Base-by-base conservation (phyloP, 2,329 filamentous ascomycete genomes). In the Talaromyces sp. region DNA sequence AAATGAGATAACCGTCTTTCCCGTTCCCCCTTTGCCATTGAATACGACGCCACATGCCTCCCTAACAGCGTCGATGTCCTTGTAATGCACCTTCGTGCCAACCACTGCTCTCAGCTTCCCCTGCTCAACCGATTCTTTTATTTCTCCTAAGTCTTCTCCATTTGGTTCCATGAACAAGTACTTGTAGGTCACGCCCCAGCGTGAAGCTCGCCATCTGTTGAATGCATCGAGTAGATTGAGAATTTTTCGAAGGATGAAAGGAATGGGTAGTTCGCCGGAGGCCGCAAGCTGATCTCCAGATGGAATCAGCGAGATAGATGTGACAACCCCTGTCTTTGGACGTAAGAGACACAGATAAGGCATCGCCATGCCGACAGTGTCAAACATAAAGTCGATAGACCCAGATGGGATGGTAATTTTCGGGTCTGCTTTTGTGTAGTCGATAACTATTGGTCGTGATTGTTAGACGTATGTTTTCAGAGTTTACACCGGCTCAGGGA, bases 361-460 rank as follows among this genome's bases (percentile, higher is more conserved):
- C 49, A 82, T 66, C 4, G 76, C 70, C 3, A 64, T 64, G 64
- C 73, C 76, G 50, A 79, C 77, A 21, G 82, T 83, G 66, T 81
- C 82, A 56, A 79, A 72, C 32, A 80, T 75, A 60, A 84, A 76
- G 64, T 84, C 82, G 4, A 84, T 76, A 32, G 70, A 79, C 27
- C 75, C 77, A 0, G 65, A 65, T 3, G 76, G 73, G 1, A 83
- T 73, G 10, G 62, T 69, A 3, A 72, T 64, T n/a, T 70, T 64
- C 2, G 81, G 66, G 17, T 76, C 70, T 32, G 75, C 68, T 52
- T 70, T 77, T 61, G 71, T 76, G 68, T 84, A 85, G 64, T 84
- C 81, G 62, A 83, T 70, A 46, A 84, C 67, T 66, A 32, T 53
- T 13, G 11, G 29, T 41, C 59, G n/a, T 38, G 31, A 29, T 59